Evolutionary conservation across 441 rosid species (phyloP), one percentile per base, ranked within the genome.

Genomic region (Mallotus repandus): DNA sequence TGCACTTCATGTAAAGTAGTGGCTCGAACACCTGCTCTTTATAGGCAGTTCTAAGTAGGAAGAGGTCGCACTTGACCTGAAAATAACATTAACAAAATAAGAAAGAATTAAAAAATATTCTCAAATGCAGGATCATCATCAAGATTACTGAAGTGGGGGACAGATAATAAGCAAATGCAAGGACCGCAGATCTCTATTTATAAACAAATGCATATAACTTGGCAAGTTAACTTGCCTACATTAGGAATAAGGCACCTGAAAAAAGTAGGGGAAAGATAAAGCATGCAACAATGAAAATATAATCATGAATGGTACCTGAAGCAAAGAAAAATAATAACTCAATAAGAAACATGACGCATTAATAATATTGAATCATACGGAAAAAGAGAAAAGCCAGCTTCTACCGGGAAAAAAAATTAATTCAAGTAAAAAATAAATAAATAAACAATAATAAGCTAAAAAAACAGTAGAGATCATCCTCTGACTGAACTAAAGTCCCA

Each of bases 1-100:
- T 69, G 63, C 63, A 75, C 67, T 71, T 78, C 78, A 79, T 73
- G 68, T 53, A 77, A 66, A 67, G 13, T 54, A 48, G 66, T 5
- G 49, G 38, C 45, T 74, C 69, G 25, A 32, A 38, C 71, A 64
- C 73, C 77, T 58, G 49, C n/a, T 70, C 66, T 61, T 72, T 53
- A 72, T 53, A 32, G 70, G 63, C 54, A 63, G 41, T 66, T 66
- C 70, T 66, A 71, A 63, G 43, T 29, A 71, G 22, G 77, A 71
- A 63, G 73, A 71, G 48, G 66, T 55, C 82, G 70, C 84, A 76
- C 43, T 56, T 53, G 73, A 83, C 83, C 91, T 88, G 85, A 9
- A 84, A 60, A 74, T 32, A 63, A 70, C 60, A 50, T 72, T 62
- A 67, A 74, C 49, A 69, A 73, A 54, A 69, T 52, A 54, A 56